Evolutionary conservation across 805 yeast genomes (phyloP).

Genomic region (Grigorovia yakushimaensis): DNA sequence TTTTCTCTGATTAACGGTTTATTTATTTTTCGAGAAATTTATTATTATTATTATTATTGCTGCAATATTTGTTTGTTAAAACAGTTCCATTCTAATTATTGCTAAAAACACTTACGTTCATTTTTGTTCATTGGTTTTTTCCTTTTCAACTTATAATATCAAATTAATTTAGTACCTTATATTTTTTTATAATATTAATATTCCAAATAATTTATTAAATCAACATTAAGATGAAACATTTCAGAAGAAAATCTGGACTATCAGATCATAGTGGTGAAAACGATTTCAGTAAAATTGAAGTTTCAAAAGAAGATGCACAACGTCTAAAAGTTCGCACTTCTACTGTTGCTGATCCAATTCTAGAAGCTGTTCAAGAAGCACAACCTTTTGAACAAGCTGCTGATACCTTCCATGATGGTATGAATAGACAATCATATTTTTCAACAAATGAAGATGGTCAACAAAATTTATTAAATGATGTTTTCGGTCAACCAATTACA

Average conservation of each 20-base stretch:
- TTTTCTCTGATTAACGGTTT: too few relatives aligned
- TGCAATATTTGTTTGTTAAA: too few relatives aligned
- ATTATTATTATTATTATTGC: too few relatives aligned
- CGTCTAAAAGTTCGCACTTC: slow-evolving; percentile 56
- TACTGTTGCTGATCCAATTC: slow-evolving; percentile 79
- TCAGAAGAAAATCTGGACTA: slow-evolving; percentile 32
- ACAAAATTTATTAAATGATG: slow-evolving; percentile 45
- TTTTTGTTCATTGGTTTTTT: too few relatives aligned
- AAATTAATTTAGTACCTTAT: too few relatives aligned
- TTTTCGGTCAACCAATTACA: slow-evolving; percentile 72
- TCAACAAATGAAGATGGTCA: slow-evolving; percentile 29
- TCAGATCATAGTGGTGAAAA: slow-evolving; percentile 23
- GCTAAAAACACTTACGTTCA: too few relatives aligned
- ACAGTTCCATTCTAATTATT: too few relatives aligned
- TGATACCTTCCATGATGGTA: slow-evolving; percentile 27
- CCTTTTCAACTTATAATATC: too few relatives aligned
- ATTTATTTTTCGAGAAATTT: too few relatives aligned
- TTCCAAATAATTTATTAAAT: too few relatives aligned
- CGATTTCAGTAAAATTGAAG: slow-evolving; percentile 29
- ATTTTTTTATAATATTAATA: too few relatives aligned
- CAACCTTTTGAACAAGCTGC: slow-evolving; percentile 81
- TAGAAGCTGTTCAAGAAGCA: slow-evolving; percentile 86
- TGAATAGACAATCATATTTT: slow-evolving; percentile 31
- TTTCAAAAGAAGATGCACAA: slow-evolving; percentile 42
- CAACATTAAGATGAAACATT: slow-evolving; percentile 34